Base-by-base conservation (phyloP, 164 flowering plant genomes). In the Vitis cinerea region DNA sequence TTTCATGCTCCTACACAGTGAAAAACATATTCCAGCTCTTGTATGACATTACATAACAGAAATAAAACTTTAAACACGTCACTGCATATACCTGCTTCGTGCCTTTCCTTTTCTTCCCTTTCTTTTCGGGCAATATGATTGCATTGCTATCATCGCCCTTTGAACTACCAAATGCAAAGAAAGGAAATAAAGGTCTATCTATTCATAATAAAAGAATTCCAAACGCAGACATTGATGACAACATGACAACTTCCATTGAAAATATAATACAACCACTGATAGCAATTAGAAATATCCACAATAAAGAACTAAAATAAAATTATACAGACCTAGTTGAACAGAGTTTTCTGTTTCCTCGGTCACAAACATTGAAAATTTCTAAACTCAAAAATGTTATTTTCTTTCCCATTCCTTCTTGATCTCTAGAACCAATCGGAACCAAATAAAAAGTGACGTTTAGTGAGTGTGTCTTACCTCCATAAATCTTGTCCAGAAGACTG, bases 101-200 rank as follows among this genome's bases (percentile, higher is more conserved):
- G 44, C 59, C 64, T 47, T 83, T 76, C 66, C 67, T 75, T 68
- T 79, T 82, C 11, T 56, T 81, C 65, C 65, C 84, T 61, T 72
- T 86, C 80, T 75, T 87, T 19, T 60, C 73, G 0, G 81, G 83
- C 75, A 90, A 74, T 3, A 86, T 27, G n/a, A 83, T 9, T 10
- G 81, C 83, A 79, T 89, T 89, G 78, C 85, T 82, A 73, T 83
- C 93, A 72, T 61, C 76, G 29, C 61, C 75, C 58, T 73, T 74
- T 52, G 62, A 65, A 53, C 80, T 77, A 49, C 9, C 19, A 71
- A 58, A 62, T 49, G 51, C 55, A 67, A 62, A 13, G 1, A 49
- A 63, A 37, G 7, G 44, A 63, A 50, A 49, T 3, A 49, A 49
- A 12, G 19, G 54, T 12, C 4, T 10, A 11, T 15, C 23, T 37